Base-by-base conservation (phyloP, 495 filamentous ascomycete genomes). In the Neurospora sp. region DNA sequence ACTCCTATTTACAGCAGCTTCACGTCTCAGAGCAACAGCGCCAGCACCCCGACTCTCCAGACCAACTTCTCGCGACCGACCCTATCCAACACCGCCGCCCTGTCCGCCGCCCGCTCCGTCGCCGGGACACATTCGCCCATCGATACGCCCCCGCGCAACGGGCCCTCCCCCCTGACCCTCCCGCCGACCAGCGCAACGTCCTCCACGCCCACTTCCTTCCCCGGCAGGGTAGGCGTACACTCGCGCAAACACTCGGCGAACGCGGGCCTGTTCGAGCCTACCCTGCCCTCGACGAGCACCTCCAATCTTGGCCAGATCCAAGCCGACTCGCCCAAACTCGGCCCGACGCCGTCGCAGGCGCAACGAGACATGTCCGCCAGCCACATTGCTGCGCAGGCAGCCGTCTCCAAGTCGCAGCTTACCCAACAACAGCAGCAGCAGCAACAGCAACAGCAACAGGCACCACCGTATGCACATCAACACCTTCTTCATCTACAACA, bases 231-330 rank as follows among this genome's bases (percentile, higher is more conserved):
- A 16, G 80, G 82, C 53, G 53, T 6, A 66, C 86, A 88, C 79
- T 78, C 81, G 27, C 81, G 87, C 69, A 89, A 88, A 76, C 83
- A 87, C 71, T 87, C 86, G 40, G 90, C 94, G 76, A 94, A 91
- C 27, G 93, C 94, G 76, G 94, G 94, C 72, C 90, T 93, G 82
- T 98, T 97, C 77, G 94, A 98, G 81, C 92, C 94, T 6, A 90
- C 90, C 39, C 83, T 97, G 40, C 92, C 93, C 3, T 92, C 93
- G n/a, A 85, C 84, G 22, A 86, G 81, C 80, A 81, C 81, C 0
- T 78, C 88, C 88, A 83, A 77, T 87, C 85, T 81, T 76, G 84
- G 75, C 37, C 86, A 84, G 79, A 82, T 85, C 81, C 84, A 78
- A 39, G 77, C 82, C 73, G 72, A 75, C 22, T 81, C 78, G 75